Evolutionary conservation across 2,329 filamentous ascomycete genomes (phyloP).

Genomic region (Phyllosticta citrichinensis): DNA sequence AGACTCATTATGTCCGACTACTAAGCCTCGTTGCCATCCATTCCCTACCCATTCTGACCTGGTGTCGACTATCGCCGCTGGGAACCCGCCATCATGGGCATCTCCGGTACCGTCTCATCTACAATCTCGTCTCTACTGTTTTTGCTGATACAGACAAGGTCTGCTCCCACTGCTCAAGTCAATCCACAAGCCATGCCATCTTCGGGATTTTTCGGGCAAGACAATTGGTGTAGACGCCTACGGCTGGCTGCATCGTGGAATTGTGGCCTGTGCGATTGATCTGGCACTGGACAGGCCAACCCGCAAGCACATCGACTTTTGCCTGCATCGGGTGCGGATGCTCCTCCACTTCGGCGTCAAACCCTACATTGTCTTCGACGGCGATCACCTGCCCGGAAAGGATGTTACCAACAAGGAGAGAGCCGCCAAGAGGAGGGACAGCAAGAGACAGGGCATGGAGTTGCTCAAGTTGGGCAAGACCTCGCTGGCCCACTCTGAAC

Average conservation of each 20-base stretch:
- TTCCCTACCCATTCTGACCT: not conserved
- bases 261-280: slow-evolving; percentile 81
- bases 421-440: slow-evolving; percentile 64
- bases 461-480: slow-evolving; percentile 72
- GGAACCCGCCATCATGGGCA: slow-evolving; percentile 25
- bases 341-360: slow-evolving; percentile 83
- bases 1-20: not conserved
- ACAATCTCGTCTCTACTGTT: slow-evolving; percentile 11
- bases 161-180: slow-evolving; percentile 89
- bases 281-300: slow-evolving; percentile 83
- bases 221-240: slow-evolving; percentile 94
- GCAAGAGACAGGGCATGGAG: slow-evolving; percentile 64
- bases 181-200: slow-evolving; percentile 77
- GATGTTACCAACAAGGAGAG: slow-evolving; percentile 73
- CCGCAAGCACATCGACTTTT: slow-evolving; percentile 83
- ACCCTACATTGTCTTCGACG: slow-evolving; percentile 95
- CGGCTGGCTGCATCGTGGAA: slow-evolving; percentile 94
- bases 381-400: slow-evolving; percentile 90
- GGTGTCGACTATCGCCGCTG: not conserved
- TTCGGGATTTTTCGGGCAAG: slow-evolving; percentile 80
- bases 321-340: slow-evolving; percentile 87
- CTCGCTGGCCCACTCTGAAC: slow-evolving; percentile 69
- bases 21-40: not conserved
- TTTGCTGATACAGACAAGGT: slow-evolving; percentile 42
- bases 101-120: slow-evolving; percentile 23